Evolutionary conservation across 257 asterid species (phyloP).

Genomic region (Plantago ovata): DNA sequence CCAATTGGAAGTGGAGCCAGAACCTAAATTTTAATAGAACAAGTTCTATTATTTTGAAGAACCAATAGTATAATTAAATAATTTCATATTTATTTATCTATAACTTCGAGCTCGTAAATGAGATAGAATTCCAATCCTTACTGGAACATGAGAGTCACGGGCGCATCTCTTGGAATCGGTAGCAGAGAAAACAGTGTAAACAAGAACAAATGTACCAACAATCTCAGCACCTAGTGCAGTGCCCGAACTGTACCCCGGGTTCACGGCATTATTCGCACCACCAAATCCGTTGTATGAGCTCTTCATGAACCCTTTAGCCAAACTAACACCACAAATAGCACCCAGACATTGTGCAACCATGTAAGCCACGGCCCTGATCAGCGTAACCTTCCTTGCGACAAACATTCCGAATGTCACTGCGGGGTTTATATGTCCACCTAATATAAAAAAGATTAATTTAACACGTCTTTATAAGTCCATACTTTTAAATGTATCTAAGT

Average conservation of each 20-base stretch:
- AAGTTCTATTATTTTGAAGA: not conserved
- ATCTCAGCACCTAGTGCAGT: slow-evolving; percentile 83
- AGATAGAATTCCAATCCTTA: slow-evolving; percentile 21
- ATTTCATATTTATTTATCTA: not conserved
- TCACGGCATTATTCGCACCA: slow-evolving; percentile 61
- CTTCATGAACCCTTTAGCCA: slow-evolving; percentile 80
- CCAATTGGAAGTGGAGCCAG: slow-evolving; percentile 95
- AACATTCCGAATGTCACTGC: slow-evolving; percentile 82
- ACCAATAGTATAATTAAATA: not conserved
- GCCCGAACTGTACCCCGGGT: slow-evolving; percentile 56
- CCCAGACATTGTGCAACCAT: slow-evolving; percentile 71
- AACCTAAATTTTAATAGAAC: slow-evolving; percentile 35
- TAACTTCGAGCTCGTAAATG: not conserved
- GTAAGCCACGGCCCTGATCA: slow-evolving; percentile 57
- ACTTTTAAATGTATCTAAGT: not conserved
- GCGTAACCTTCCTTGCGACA: slow-evolving; percentile 73
- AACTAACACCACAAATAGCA: slow-evolving; percentile 74
- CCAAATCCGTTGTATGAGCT: slow-evolving; percentile 43
- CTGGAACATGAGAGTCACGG: slow-evolving; percentile 89
- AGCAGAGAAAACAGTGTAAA: slow-evolving; percentile 88
- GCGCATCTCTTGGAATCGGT: slow-evolving; percentile 87
- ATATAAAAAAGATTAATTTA: not conserved
- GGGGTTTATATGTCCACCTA: slow-evolving; percentile 85
- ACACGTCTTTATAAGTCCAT: not conserved
- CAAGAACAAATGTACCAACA: slow-evolving; percentile 77